These are phyloP conservation scores for Phytopythium cucurbitacearum DNA, from an alignment of 352 stramenopile genomes.

Conservation along the genomic window DNA sequence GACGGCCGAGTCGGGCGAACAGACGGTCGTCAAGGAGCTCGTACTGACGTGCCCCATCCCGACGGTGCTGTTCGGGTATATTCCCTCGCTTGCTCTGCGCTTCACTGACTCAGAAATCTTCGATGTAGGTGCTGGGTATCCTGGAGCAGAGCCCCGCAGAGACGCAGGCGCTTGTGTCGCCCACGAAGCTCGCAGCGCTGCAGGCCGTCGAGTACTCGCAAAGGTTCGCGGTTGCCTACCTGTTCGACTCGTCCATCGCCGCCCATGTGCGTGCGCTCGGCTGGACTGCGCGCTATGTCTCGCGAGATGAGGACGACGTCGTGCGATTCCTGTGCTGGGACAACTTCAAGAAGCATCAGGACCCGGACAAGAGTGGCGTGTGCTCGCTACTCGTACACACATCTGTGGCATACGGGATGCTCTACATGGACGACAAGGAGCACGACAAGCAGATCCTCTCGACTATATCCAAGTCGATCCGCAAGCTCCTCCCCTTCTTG, in stretches of 20 bases:
- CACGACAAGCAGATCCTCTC: constrained; percentile 50
- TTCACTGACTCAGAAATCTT: background rate
- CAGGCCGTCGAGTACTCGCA: constrained; percentile 59
- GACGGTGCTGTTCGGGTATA: constrained; percentile 18
- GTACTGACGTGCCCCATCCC: constrained; percentile 69
- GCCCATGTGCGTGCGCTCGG: constrained; percentile 31
- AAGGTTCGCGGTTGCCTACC: constrained; percentile 56
- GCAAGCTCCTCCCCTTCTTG: constrained; percentile 51
- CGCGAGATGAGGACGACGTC: constrained; percentile 44
- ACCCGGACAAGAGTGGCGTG: background rate
- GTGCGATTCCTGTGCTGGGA: constrained; percentile 80
- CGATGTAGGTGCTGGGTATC: constrained; percentile 41
- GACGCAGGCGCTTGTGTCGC: constrained; percentile 20
- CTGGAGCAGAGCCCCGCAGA: constrained; percentile 33
- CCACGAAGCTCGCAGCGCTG: constrained; percentile 27
- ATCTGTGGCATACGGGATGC: constrained; percentile 48
- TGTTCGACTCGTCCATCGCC: constrained; percentile 48
- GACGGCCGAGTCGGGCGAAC: constrained; percentile 24
- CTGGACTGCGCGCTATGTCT: constrained; percentile 67
- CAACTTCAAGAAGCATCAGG: constrained; percentile 50
- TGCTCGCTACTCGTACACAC: constrained; percentile 61
- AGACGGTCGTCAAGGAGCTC: constrained; percentile 58
- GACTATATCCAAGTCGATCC: constrained; percentile 41
- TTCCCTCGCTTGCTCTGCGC: background rate
- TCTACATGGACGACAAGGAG: constrained; percentile 53